phyloP scores from a whole-genome alignment of 2,329 filamentous ascomycete genomes.

The Penicillium sp. region DNA sequence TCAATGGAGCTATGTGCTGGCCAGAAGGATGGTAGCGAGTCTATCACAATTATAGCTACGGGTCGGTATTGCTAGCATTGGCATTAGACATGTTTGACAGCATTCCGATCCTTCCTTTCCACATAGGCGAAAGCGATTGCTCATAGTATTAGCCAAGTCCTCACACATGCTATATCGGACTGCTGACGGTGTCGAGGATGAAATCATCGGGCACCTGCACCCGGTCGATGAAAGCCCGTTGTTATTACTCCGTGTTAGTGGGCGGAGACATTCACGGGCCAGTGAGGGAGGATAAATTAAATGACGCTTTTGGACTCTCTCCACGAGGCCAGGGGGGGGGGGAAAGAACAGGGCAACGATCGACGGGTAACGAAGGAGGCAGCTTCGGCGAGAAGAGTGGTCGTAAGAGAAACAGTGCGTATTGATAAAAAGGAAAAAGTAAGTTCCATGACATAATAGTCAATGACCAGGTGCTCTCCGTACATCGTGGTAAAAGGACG shows the following conservation, averaged over 20 bases:
- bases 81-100: not conserved
- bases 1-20: constrained; percentile 5
- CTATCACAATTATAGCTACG: not conserved
- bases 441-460: constrained; percentile 18
- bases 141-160: not conserved
- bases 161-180: not conserved
- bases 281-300: constrained; percentile 23
- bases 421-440: constrained; percentile 10
- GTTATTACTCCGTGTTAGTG: constrained; percentile 17
- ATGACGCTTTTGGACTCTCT: constrained; percentile 24
- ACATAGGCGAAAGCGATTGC: not conserved
- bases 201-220: constrained; percentile 19
- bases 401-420: constrained; percentile 5
- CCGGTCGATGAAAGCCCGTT: constrained; percentile 12
- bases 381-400: constrained; percentile 22
- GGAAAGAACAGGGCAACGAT: constrained; percentile 18
- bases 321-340: constrained; percentile 18
- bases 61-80: not conserved
- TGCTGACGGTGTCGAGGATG: constrained; percentile 16
- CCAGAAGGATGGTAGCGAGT: not conserved
- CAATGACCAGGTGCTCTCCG: too few relatives aligned
- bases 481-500: not conserved
- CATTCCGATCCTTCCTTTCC: not conserved
- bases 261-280: constrained; percentile 15
- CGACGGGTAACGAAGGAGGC: constrained; percentile 21